A percentile compares a stretch with the other conserved stretches of the same genome.
Evolutionary conservation across 2,329 filamentous ascomycete genomes (phyloP).

Genomic region (Thielaviopsis ethacetica): DNA sequence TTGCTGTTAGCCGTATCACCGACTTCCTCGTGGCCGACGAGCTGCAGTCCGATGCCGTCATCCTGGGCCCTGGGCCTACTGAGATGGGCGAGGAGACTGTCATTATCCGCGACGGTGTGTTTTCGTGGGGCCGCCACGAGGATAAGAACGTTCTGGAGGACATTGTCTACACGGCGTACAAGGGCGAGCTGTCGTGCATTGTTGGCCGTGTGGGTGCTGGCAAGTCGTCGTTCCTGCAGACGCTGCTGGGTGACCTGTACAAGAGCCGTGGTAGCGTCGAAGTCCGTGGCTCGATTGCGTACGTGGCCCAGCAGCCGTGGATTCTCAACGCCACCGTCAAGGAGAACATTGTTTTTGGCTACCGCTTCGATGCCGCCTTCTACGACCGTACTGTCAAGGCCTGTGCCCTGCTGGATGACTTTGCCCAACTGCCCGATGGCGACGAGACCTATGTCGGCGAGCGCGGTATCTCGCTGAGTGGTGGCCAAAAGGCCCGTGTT

Average conservation of each 20-base stretch:
- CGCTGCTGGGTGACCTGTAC: conserved; percentile 80
- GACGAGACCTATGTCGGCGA: conserved; percentile 96
- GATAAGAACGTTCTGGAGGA: conserved; percentile 55
- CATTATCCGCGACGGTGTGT: conserved; percentile 65
- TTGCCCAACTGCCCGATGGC: conserved; percentile 80
- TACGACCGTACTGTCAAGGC: conserved; percentile 87
- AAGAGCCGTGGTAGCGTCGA: conserved; percentile 73
- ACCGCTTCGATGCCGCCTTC: conserved; percentile 83
- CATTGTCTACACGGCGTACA: conserved; percentile 76
- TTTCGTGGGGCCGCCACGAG: conserved; percentile 87
- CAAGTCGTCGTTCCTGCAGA: conserved; percentile 83
- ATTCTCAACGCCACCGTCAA: conserved; percentile 96
- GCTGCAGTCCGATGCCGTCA: conserved; percentile 70
- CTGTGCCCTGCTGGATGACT: conserved; percentile 82
- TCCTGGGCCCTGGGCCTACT: conserved; percentile 49
- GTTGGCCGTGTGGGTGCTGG: conserved; percentile 89
- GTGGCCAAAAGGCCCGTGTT: conserved; percentile 88
- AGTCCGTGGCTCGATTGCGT: conserved; percentile 69
- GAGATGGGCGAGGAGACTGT: conserved; percentile 76
- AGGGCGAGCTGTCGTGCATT: conserved; percentile 83
- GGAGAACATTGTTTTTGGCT: conserved; percentile 93
- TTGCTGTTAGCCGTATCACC: conserved; percentile 74
- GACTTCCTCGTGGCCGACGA: conserved; percentile 78
- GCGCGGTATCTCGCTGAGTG: conserved; percentile 86
- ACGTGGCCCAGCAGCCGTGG: conserved; percentile 87